phyloP scores from a whole-genome alignment of 768 basidiomycete species.

The Trametes coccinea region DNA sequence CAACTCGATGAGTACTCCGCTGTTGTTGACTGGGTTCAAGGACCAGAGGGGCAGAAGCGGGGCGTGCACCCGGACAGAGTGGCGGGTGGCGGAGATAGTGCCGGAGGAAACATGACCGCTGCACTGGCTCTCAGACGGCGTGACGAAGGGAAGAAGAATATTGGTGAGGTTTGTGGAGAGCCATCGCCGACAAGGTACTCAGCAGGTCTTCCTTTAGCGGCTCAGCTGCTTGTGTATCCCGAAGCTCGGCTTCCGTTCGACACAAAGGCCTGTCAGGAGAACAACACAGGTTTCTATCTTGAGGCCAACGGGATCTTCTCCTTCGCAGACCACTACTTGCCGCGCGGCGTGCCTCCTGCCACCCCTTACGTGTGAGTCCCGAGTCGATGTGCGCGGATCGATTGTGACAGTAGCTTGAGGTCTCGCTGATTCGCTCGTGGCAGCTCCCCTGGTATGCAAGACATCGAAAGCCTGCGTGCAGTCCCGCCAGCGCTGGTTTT shows the following conservation, averaged over 20 bases:
- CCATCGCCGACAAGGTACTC: background rate
- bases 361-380: constrained; percentile 4
- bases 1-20: constrained; percentile 19
- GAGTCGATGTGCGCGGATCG: no score
- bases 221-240: constrained; percentile 13
- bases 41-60: constrained; percentile 4
- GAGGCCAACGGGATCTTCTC: constrained; percentile 16
- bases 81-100: constrained; percentile 18
- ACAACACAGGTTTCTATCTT: constrained; percentile 19
- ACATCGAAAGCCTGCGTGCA: background rate
- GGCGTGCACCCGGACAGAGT: constrained; percentile 17
- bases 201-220: background rate
- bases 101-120: constrained; percentile 21
- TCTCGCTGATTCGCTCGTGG: background rate
- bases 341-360: constrained; percentile 6
- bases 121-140: constrained; percentile 8
- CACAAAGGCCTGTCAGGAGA: constrained; percentile 12
- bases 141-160: constrained; percentile 7
- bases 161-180: background rate
- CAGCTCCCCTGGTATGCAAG: constrained; percentile 11
- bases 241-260: constrained; percentile 16
- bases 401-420: background rate
- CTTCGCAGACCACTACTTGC: constrained; percentile 15
- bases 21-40: constrained; percentile 13
- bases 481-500: constrained; percentile 8